A percentile compares a stretch with the other conserved stretches of the same genome.
These are phyloP conservation scores for Murraya paniculata DNA, from an alignment of 345 rosid genomes.

Conservation along the genomic window DNA sequence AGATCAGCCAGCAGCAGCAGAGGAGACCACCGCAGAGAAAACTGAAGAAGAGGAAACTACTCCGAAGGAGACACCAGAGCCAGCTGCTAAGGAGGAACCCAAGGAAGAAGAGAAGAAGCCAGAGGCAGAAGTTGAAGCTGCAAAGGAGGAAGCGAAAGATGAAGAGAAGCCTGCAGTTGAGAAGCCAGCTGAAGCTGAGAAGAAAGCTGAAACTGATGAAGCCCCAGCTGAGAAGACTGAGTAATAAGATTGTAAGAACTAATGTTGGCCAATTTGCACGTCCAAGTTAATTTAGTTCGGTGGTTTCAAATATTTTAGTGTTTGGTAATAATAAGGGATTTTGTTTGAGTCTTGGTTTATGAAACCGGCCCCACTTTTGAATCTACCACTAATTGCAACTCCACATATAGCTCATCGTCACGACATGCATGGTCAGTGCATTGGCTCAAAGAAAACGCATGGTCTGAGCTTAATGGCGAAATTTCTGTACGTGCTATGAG, in stretches of 20 bases:
- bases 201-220: slow-evolving; percentile 19
- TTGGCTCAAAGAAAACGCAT: neutral
- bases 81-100: slow-evolving; percentile 11
- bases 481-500: neutral
- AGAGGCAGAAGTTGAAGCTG: slow-evolving; percentile 23
- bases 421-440: neutral
- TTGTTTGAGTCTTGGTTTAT: neutral
- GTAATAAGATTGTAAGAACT: neutral
- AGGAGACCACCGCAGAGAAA: slow-evolving; percentile 9
- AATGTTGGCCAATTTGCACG: slow-evolving; percentile 12
- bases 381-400: neutral
- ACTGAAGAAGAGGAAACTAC: slow-evolving; percentile 21
- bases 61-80: neutral
- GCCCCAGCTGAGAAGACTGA: slow-evolving; percentile 30
- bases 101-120: slow-evolving; percentile 24
- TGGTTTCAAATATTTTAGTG: neutral
- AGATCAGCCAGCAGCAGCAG: slow-evolving; percentile 21
- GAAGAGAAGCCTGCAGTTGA: slow-evolving; percentile 19
- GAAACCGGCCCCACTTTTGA: neutral
- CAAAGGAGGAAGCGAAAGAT: slow-evolving; percentile 29
- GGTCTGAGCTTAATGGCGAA: neutral
- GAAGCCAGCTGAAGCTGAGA: neutral
- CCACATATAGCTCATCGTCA: neutral
- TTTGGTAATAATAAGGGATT: neutral
- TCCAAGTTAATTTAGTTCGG: neutral